Evolutionary conservation across 2,329 filamentous ascomycete genomes (phyloP).

Genomic region (Fusarium caatingaense): DNA sequence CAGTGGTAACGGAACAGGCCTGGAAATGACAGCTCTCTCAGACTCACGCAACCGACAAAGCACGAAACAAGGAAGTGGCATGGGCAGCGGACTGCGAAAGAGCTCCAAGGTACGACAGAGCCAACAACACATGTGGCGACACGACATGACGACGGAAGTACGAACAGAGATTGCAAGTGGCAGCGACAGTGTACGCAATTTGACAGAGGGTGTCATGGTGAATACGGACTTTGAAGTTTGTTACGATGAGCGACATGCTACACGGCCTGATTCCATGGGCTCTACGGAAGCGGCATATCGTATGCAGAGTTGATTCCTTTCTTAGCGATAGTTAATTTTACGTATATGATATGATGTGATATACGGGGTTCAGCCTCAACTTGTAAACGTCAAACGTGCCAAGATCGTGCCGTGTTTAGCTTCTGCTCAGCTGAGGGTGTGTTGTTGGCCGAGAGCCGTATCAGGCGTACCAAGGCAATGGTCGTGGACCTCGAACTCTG

Average conservation of each 20-base stretch:
- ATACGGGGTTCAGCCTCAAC: background rate
- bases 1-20: conserved; percentile 33
- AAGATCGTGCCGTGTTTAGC: background rate
- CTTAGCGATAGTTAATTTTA: background rate
- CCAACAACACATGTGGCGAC: conserved; percentile 28
- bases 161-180: conserved; percentile 18
- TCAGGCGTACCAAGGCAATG: background rate
- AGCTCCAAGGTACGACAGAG: conserved; percentile 1
- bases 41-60: conserved; percentile 14
- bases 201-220: conserved; percentile 41
- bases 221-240: conserved; percentile 41
- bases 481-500: background rate
- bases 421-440: background rate
- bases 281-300: conserved; percentile 34
- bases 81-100: conserved; percentile 2
- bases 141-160: conserved; percentile 16
- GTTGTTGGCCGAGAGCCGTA: background rate
- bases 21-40: conserved; percentile 28
- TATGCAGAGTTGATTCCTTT: conserved; percentile 2
- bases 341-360: background rate
- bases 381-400: background rate
- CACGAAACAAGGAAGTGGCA: conserved; percentile 9
- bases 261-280: conserved; percentile 31
- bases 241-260: conserved; percentile 36
- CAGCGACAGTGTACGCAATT: conserved; percentile 40